Evolutionary conservation across 148 eudicot species (phyloP), one percentile per base, ranked within the genome.

Genomic region (Camellia lanceoleosa): DNA sequence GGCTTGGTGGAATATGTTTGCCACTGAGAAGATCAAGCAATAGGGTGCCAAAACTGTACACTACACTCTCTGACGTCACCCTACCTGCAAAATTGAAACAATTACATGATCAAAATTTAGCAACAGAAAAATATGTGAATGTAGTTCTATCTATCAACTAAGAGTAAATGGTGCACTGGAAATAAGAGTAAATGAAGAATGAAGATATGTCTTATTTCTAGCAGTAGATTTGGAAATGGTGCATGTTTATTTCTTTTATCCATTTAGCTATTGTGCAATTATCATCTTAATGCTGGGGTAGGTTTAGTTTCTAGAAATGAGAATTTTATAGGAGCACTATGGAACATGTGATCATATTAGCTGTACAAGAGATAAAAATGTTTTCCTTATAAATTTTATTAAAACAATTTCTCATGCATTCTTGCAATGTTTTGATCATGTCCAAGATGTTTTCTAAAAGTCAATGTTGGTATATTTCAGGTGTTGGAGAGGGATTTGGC

Each of bases 401-500:
- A n/a, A 44, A 23, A 23, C 23, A 42, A 14, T 43, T 30, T 63
- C 20, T 12, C 14, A 20, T 68, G n/a, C 61, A 75, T 56, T 74
- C 19, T 71, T 78, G 63, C 41, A 12, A 41, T 70, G 55, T 18
- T 19, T 70, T 67, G 3, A 82, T 74, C 30, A 61, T 80, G 49
- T 5, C 10, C 4, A 41, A 67, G 52, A n/a, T 63, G 20, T 65
- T 79, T 74, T 23, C 7, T 63, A 18, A 11, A 41, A 20, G 71
- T 80, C 51, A 61, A 74, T 78, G 58, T 44, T 71, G 14, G n/a
- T 66, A 14, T 44, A 0, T 43, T 89, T 79, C 82, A 93, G 98
- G 93, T n/a, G 3, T 77, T 95, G 82, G 98, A 95, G 82, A 95
- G 78, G 89, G 98, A 95, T 87, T 87, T 95, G 78, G 94, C 98